Percentiles rank a stretch among this genome's conserved stretches.
phyloP scores from a whole-genome alignment of 1,139 yeast species.

The Candida smagusa region DNA sequence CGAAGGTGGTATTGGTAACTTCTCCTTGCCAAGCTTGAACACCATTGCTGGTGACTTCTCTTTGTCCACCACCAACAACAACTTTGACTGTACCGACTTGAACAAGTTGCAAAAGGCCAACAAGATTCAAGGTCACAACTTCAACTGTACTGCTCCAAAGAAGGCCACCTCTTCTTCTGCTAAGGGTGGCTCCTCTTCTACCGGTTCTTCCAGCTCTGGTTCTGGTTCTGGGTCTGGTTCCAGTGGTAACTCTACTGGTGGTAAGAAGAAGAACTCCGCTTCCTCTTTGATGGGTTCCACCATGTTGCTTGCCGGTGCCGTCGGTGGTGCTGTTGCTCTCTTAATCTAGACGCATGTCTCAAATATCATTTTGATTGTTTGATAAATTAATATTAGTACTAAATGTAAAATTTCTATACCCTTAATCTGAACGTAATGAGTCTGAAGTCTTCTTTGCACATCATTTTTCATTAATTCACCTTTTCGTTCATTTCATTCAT shows the following conservation, averaged over 20 bases:
- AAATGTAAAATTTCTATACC: background rate
- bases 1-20: slow-evolving; percentile 38
- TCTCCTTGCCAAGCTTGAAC: slow-evolving; percentile 35
- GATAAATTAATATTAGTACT: background rate
- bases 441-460: too few relatives aligned
- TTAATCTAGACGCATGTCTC: slow-evolving; percentile 1
- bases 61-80: slow-evolving; percentile 34
- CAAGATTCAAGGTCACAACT: slow-evolving; percentile 46
- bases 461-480: too few relatives aligned
- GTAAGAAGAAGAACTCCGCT: slow-evolving; percentile 17
- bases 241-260: slow-evolving; percentile 12
- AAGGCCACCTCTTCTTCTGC: slow-evolving; percentile 12
- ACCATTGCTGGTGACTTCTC: slow-evolving; percentile 45
- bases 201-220: slow-evolving; percentile 15
- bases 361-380: slow-evolving; percentile 2
- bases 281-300: slow-evolving; percentile 15
- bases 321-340: slow-evolving; percentile 17
- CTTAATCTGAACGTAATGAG: too few relatives aligned
- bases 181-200: slow-evolving; percentile 10
- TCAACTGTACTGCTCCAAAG: slow-evolving; percentile 38
- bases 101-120: slow-evolving; percentile 29
- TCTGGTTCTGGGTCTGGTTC: slow-evolving; percentile 14
- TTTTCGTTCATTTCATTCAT: too few relatives aligned
- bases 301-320: slow-evolving; percentile 14
- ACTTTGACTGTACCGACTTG: slow-evolving; percentile 38